Conservation (phyloP, 2,329 filamentous ascomycete species). For the Tolypocladium ophioglossoides region DNA sequence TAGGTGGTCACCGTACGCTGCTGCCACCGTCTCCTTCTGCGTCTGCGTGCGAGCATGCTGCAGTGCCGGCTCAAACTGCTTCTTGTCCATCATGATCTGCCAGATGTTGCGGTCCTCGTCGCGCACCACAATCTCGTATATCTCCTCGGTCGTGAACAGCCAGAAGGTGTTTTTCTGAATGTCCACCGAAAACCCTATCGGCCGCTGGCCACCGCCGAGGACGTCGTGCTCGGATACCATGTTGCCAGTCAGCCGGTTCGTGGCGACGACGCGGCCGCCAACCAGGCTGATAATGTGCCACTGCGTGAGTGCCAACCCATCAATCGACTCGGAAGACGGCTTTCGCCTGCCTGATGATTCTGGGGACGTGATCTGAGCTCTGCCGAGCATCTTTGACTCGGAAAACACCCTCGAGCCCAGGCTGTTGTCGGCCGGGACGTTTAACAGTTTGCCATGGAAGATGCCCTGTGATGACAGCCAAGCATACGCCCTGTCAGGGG, state of each 20-base stretch:
- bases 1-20: slow-evolving; percentile 82
- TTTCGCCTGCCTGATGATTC: slow-evolving; percentile 56
- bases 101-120: slow-evolving; percentile 90
- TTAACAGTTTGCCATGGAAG: slow-evolving; percentile 71
- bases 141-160: slow-evolving; percentile 84
- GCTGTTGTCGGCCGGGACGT: slow-evolving; percentile 45
- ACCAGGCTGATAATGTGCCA: slow-evolving; percentile 86
- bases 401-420: slow-evolving; percentile 67
- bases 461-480: slow-evolving; percentile 86
- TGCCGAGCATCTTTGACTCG: slow-evolving; percentile 67
- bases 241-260: slow-evolving; percentile 77
- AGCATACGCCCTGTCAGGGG: slow-evolving; percentile 67
- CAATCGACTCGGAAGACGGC: slow-evolving; percentile 59
- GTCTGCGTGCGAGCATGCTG: slow-evolving; percentile 69
- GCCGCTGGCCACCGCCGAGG: slow-evolving; percentile 65
- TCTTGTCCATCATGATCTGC: slow-evolving; percentile 80
- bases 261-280: slow-evolving; percentile 71
- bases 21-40: slow-evolving; percentile 86
- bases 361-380: slow-evolving; percentile 59
- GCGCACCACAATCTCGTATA: slow-evolving; percentile 84
- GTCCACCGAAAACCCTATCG: slow-evolving; percentile 79
- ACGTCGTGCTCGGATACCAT: slow-evolving; percentile 83
- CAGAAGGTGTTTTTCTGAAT: slow-evolving; percentile 94
- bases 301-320: slow-evolving; percentile 76
- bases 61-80: slow-evolving; percentile 81